Evolutionary conservation across 495 filamentous ascomycete species (phyloP).

Genomic region (Neurospora pannonica): DNA sequence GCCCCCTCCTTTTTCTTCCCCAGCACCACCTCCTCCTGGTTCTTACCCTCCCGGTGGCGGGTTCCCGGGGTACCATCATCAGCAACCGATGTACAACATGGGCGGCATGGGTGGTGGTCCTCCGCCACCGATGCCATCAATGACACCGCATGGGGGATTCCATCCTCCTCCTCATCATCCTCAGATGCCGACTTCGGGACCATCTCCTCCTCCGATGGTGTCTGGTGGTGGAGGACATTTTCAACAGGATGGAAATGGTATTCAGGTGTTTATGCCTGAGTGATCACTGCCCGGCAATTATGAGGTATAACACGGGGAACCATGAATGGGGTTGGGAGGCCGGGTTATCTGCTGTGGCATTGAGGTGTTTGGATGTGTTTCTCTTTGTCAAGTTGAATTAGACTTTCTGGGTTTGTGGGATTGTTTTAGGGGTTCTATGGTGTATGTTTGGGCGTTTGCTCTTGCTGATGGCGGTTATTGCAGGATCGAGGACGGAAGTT

Average conservation of each 20-base stretch:
- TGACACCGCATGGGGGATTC: background rate
- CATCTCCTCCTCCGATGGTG: background rate
- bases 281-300: background rate
- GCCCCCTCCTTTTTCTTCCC: background rate
- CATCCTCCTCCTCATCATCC: background rate
- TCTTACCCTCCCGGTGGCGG: background rate
- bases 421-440: background rate
- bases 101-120: background rate
- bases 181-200: background rate
- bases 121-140: background rate
- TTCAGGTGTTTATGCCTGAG: constrained; percentile 8
- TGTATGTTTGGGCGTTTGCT: background rate
- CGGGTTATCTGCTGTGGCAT: too few species aligned
- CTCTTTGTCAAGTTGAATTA: background rate
- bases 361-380: background rate
- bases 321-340: too few species aligned
- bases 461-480: too few species aligned
- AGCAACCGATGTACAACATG: background rate
- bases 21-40: background rate
- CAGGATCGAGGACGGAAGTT: background rate
- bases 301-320: too few species aligned
- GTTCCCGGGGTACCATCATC: background rate
- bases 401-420: background rate
- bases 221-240: constrained; percentile 1
- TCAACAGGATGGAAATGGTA: background rate